Evolutionary conservation across 202 grass and related monocot genomes (phyloP).

Genomic region (Setaria italica): DNA sequence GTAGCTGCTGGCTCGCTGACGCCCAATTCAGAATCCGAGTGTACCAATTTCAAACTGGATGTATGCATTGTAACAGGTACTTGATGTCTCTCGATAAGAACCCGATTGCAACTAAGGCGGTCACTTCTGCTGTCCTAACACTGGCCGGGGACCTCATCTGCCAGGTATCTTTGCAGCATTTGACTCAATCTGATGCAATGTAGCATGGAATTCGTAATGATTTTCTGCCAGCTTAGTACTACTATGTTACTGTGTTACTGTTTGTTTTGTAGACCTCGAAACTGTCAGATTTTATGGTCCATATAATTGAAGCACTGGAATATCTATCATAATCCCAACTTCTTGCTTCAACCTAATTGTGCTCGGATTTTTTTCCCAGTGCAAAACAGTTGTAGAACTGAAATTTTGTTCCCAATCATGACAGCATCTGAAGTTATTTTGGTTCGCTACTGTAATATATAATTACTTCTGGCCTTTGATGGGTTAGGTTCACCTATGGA

Average conservation of each 20-base stretch:
- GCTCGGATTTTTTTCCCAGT: no score
- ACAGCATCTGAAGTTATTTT: neutral
- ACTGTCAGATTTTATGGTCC: neutral
- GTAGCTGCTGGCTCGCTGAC: constrained; percentile 42
- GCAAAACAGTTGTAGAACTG: no score
- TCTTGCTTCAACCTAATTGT: no score
- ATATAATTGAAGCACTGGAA: no score
- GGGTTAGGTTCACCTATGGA: neutral
- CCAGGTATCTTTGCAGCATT: constrained; percentile 45
- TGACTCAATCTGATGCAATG: neutral
- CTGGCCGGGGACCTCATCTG: constrained; percentile 88
- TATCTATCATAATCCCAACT: no score
- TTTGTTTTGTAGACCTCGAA: neutral
- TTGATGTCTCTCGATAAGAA: constrained; percentile 79
- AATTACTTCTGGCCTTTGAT: neutral
- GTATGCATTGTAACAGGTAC: constrained; percentile 59
- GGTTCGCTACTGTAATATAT: neutral
- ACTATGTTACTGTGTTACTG: neutral
- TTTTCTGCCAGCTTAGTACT: neutral
- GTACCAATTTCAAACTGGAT: neutral
- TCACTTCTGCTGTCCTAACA: constrained; percentile 85
- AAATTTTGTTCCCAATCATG: no score
- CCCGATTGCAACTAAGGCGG: constrained; percentile 79
- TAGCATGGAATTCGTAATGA: neutral
- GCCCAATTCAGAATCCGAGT: constrained; percentile 1